Base-by-base conservation (phyloP, 139 green algal species). In the Chlamydomonas applanata region DNA sequence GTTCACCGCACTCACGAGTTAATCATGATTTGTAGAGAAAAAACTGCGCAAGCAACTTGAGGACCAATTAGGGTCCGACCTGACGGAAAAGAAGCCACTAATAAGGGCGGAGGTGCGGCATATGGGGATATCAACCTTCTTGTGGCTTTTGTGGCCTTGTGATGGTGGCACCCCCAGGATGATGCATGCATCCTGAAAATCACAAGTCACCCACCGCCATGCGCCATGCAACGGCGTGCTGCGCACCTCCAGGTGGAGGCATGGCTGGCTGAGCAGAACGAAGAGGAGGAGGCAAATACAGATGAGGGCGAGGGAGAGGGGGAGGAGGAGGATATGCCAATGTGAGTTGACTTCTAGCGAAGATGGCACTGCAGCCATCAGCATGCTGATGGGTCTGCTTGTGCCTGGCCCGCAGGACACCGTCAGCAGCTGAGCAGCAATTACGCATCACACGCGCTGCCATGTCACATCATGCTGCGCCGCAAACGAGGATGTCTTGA, bases 41-140 rank as follows among this genome's bases (percentile, higher is more conserved):
- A 88, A 87, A 73, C 69, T 93, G 45, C 74, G 90, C 1, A 90
- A 90, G 77, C 69, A 85, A 69, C 73, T 95, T 13, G 89, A 95
- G 68, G 75, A 81, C 24, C 62, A 91, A 74, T 82, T 93, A 65
- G 79, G 79, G 1, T 66, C 68, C 13, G 83, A 90, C 3, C 61
- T 95, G 56, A 30, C 65, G 0, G 74, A 79, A 22, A 83, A 78
- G 54, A 94, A 94, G 74, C 89, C 30, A 61, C 82, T 13, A 27
- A 73, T 24, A 76, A 90, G 84, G 71, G 74, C 16, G n/a, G 27
- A 57, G 69, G 44, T 63, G 46, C n/a, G 14, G 45, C 17, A 11
- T 4, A 61, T 3, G 13, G 25, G 9, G 27, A 25, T 40, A 40
- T 36, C 20, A 67, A 44, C 22, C 27, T 67, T 45, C 25, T 29